Evolutionary conservation across 106 monocot genomes (phyloP).

Genomic region (Iris macrosiphon): DNA sequence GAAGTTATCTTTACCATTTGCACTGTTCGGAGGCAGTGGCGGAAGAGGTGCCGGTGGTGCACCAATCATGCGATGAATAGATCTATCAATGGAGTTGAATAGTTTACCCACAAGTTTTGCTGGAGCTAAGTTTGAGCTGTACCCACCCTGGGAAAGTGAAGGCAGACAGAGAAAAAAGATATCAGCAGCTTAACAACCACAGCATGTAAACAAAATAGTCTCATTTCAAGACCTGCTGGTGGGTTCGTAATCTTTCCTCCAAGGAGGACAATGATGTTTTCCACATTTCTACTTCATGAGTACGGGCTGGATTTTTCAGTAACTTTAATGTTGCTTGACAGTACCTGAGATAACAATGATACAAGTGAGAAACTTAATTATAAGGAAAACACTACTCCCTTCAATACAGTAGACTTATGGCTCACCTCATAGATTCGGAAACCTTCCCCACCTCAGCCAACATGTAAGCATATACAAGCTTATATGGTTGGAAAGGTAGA

Average conservation of each 20-base stretch:
- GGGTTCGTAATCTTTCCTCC: conserved; percentile 79
- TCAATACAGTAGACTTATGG: conserved; percentile 6
- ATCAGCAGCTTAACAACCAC: too few species aligned
- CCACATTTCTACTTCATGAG: conserved; percentile 81
- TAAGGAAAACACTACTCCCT: conserved; percentile 14
- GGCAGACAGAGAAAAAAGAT: not conserved
- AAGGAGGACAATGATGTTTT: conserved; percentile 63
- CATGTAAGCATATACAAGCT: conserved; percentile 94
- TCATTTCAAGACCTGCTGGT: conserved; percentile 82
- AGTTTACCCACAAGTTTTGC: conserved; percentile 84
- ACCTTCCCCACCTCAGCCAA: conserved; percentile 91
- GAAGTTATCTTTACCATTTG: conserved; percentile 29
- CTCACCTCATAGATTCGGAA: conserved; percentile 83
- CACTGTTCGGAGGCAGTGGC: conserved; percentile 36
- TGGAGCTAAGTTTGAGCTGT: conserved; percentile 70
- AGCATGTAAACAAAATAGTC: too few species aligned
- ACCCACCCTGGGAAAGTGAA: conserved; percentile 62
- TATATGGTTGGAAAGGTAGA: conserved; percentile 89
- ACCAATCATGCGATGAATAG: conserved; percentile 89
- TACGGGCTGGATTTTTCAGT: conserved; percentile 64
- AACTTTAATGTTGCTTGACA: conserved; percentile 83
- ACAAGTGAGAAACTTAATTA: not conserved
- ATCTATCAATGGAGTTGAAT: conserved; percentile 77
- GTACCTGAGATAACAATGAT: conserved; percentile 41
- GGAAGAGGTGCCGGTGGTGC: conserved; percentile 54